These are phyloP conservation scores for Triticum timopheevii DNA, from an alignment of 176 grass and related monocot genomes.

Conservation along the genomic window DNA sequence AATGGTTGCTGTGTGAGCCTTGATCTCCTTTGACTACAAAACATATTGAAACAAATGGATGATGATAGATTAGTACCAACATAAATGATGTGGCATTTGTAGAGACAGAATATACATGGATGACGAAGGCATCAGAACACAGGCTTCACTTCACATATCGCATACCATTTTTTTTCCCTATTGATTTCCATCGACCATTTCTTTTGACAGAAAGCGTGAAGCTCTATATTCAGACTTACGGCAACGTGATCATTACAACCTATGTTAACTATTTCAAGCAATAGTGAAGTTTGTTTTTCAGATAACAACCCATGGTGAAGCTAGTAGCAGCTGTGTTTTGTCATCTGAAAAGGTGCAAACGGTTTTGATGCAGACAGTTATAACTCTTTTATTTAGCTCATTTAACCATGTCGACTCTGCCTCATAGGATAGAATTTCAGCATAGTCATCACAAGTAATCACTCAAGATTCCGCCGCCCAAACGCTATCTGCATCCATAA, in stretches of 20 bases:
- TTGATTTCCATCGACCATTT: not conserved
- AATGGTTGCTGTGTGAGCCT: constrained; percentile 78
- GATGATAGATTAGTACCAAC: not conserved
- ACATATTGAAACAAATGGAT: constrained; percentile 4
- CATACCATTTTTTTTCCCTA: not conserved
- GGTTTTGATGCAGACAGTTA: not conserved
- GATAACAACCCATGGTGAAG: not conserved
- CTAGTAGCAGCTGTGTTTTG: not conserved
- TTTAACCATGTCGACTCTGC: not conserved
- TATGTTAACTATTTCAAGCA: not conserved
- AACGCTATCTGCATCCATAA: not conserved
- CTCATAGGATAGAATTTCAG: not conserved
- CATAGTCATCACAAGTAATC: not conserved
- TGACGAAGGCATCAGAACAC: not conserved
- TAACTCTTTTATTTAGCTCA: not conserved
- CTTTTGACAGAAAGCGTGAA: not conserved
- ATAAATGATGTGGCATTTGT: not conserved
- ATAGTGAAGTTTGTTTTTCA: not conserved
- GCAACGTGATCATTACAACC: not conserved
- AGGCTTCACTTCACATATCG: not conserved
- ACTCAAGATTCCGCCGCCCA: not conserved
- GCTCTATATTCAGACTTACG: not conserved
- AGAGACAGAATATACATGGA: not conserved
- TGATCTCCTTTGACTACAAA: constrained; percentile 79
- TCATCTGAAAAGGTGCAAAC: not conserved